phyloP scores from a whole-genome alignment of 441 rosid species.

The Pelargonium myrrhifolium region DNA sequence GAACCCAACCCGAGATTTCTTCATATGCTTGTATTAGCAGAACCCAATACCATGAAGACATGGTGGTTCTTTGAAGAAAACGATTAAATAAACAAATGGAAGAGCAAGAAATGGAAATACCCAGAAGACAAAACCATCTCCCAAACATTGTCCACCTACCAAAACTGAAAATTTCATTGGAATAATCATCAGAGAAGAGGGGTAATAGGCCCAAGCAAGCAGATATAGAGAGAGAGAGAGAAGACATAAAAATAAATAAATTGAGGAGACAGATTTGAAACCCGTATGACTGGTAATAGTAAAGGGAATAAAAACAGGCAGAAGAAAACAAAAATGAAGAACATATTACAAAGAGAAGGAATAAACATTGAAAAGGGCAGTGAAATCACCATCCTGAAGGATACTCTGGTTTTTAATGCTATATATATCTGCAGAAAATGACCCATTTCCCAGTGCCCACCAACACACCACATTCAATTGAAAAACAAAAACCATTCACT shows the following conservation, averaged over 20 bases:
- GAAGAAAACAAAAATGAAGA: conserved; percentile 45
- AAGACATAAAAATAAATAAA: conserved; percentile 17
- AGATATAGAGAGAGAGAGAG: conserved; percentile 41
- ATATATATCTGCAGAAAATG: not conserved
- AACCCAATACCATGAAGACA: conserved; percentile 30
- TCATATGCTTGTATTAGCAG: conserved; percentile 25
- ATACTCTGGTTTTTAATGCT: conserved; percentile 9
- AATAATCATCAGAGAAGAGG: conserved; percentile 26
- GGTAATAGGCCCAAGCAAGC: conserved; percentile 43
- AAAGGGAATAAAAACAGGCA: conserved; percentile 29
- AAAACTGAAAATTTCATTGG: conserved; percentile 24
- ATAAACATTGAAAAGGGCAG: conserved; percentile 89
- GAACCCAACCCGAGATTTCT: conserved; percentile 19
- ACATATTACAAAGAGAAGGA: conserved; percentile 64
- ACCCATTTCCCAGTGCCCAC: not conserved
- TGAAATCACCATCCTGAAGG: conserved; percentile 57
- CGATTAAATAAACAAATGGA: conserved; percentile 17
- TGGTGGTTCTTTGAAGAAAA: conserved; percentile 14
- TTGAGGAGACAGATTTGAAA: conserved; percentile 23
- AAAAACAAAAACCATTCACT: conserved; percentile 5
- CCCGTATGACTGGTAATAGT: conserved; percentile 23
- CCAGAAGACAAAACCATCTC: conserved; percentile 53
- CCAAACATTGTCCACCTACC: conserved; percentile 37
- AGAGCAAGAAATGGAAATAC: conserved; percentile 33
- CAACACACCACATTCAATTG: not conserved